Evolutionary conservation across 495 filamentous ascomycete species (phyloP), one percentile per base, ranked within the genome.

Genomic region (Corynascus novoguineensis): DNA sequence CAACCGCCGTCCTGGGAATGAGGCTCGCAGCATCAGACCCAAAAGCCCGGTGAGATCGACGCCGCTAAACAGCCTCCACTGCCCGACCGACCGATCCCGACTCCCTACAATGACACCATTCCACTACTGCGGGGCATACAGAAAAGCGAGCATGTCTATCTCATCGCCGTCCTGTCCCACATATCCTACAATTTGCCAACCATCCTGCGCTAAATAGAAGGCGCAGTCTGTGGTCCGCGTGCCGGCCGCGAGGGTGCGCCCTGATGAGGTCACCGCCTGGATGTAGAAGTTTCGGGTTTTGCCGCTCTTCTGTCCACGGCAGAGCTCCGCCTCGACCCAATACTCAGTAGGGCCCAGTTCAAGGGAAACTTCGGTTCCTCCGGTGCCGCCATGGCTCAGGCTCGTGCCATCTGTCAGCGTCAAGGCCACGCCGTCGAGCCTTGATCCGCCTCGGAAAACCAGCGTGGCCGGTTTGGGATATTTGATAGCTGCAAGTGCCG

Each of bases 211-310:
- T 24, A 61, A 64, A 38, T 75, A 79, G 1, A 70, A 74, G 12
- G 65, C 59, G 61, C 82, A 86, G 56, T 78, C 74, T 2, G 55
- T 61, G 4, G 82, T 84, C 21, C 57, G 55, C 7, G 67, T 78
- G 0, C 81, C 83, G 0, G 75, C 68, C 11, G 64, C 67, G 19
- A 86, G 41, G 0, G 66, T 76, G 38, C 76, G 71, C 0, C 81
- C 83, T 6, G 70, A 31, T 54, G 75, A 82, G 4, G 80, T 85
- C 8, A 71, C 78, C 22, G 79, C 78, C 32, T 68, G 60, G 53
- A 84, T 70, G 61, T 83, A 84, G 59, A 87, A 85, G 54, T 75
- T 77, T 10, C 81, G 76, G 17, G 74, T 82, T 12, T 74, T 55
- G 2, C 61, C 63, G 52, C 72, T 71, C 60, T 80, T 74, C 60